These are phyloP conservation scores for Haplosporangium sp. DNA, from an alignment of 371 early-diverging fungal genomes.

Conservation along the genomic window DNA sequence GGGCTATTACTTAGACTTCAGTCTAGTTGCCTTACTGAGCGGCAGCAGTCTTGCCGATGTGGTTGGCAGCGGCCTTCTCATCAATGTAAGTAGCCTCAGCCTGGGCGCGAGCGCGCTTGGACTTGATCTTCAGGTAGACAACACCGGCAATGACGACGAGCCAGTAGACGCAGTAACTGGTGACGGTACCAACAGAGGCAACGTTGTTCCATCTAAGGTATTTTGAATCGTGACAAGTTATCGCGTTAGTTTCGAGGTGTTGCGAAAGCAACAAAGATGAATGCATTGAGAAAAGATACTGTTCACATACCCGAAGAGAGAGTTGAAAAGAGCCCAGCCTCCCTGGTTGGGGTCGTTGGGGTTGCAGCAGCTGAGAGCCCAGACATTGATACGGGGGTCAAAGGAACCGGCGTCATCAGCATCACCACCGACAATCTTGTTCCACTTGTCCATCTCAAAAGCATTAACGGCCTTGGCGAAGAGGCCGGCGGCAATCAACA, in stretches of 20 bases:
- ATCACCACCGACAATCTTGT: constrained; percentile 65
- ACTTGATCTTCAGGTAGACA: constrained; percentile 60
- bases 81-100: constrained; percentile 2
- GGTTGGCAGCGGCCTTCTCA: constrained; percentile 36
- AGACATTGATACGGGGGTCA: constrained; percentile 63
- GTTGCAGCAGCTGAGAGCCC: constrained; percentile 61
- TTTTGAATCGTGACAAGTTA: too few relatives aligned
- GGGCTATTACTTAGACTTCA: constrained; percentile 1
- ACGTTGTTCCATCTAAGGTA: constrained; percentile 75
- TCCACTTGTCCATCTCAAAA: constrained; percentile 58
- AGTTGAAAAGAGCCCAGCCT: constrained; percentile 80
- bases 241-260: too few relatives aligned
- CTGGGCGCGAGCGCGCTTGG: constrained; percentile 33
- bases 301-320: constrained; percentile 57
- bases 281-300: too few relatives aligned
- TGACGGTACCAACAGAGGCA: constrained; percentile 77
- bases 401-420: constrained; percentile 58
- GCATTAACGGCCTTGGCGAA: constrained; percentile 64
- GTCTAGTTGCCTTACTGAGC: neutral
- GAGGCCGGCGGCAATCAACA: constrained; percentile 84
- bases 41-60: constrained; percentile 24
- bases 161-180: constrained; percentile 84
- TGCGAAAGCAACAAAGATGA: too few relatives aligned
- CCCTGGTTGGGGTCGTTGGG: constrained; percentile 61
- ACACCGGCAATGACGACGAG: constrained; percentile 60